Percentiles rank a stretch among this genome's conserved stretches.
phyloP scores from a whole-genome alignment of 345 rosid species.

The Brassica juncea region DNA sequence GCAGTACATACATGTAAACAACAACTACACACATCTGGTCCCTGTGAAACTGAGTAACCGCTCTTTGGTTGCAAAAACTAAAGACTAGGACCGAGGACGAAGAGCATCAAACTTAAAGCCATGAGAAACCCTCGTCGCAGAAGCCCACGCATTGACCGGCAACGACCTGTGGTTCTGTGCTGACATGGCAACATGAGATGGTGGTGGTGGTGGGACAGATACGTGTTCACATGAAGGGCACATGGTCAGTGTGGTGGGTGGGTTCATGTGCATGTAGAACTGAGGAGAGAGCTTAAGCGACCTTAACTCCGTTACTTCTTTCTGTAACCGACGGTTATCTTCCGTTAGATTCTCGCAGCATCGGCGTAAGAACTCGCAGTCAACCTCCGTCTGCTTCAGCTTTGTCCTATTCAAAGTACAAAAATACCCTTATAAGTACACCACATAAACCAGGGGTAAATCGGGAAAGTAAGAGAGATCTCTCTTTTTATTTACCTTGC shows the following conservation, averaged over 20 bases:
- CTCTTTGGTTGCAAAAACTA: background rate
- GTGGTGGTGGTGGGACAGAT: slow-evolving; percentile 66
- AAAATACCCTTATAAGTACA: slow-evolving; percentile 15
- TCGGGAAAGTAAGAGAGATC: background rate
- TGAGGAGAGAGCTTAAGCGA: slow-evolving; percentile 95
- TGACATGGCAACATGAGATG: slow-evolving; percentile 39
- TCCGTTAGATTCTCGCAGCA: slow-evolving; percentile 97
- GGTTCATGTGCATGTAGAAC: slow-evolving; percentile 98
- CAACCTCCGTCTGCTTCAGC: slow-evolving; percentile 97
- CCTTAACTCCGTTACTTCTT: slow-evolving; percentile 89
- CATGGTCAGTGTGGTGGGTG: slow-evolving; percentile 97
- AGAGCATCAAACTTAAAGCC: slow-evolving; percentile 50
- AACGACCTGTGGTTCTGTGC: slow-evolving; percentile 36
- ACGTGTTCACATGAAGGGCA: slow-evolving; percentile 98
- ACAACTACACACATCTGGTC: slow-evolving; percentile 27
- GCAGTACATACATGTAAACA: slow-evolving; percentile 12
- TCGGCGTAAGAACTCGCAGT: slow-evolving; percentile 89
- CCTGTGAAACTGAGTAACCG: slow-evolving; percentile 21
- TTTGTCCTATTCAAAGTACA: slow-evolving; percentile 63
- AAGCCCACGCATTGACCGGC: slow-evolving; percentile 60
- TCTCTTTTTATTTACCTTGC: slow-evolving; percentile 58
- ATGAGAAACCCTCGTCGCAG: slow-evolving; percentile 38
- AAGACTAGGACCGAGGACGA: slow-evolving; percentile 55
- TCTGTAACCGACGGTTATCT: slow-evolving; percentile 93
- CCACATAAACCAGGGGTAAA: background rate